Conservation (phyloP, 164 flowering plant genomes). For the Echeveria elegans region DNA sequence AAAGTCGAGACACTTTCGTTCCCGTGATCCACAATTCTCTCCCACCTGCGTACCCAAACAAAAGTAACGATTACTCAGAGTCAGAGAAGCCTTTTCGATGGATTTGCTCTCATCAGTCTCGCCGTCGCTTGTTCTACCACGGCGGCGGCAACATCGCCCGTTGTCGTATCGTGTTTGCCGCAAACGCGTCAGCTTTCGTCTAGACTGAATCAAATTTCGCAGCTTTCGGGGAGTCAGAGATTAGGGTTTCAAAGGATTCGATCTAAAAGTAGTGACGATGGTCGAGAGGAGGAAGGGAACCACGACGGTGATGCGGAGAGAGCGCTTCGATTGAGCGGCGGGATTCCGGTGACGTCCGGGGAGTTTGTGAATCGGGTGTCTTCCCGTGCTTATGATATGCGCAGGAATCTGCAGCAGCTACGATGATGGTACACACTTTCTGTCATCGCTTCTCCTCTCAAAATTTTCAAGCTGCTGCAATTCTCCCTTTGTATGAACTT, state of each 20-base stretch:
- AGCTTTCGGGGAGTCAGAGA: constrained; percentile 4
- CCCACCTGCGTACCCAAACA: too few species aligned
- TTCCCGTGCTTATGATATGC: constrained; percentile 94
- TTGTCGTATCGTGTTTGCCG: constrained; percentile 14
- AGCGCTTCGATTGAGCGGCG: constrained; percentile 80
- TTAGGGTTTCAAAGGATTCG: constrained; percentile 15
- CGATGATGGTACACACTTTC: constrained; percentile 49
- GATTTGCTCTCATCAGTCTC: constrained; percentile 53
- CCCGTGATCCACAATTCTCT: too few species aligned
- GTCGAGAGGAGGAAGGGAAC: constrained; percentile 13
- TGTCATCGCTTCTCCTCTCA: too few species aligned
- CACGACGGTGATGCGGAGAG: constrained; percentile 53
- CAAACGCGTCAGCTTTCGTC: constrained; percentile 4
- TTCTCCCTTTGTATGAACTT: neutral
- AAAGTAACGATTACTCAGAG: too few species aligned
- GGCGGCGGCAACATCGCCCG: constrained; percentile 18
- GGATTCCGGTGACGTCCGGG: constrained; percentile 66
- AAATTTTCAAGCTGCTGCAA: neutral
- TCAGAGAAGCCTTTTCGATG: too few species aligned
- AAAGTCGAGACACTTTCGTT: too few species aligned
- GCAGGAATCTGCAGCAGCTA: constrained; percentile 79
- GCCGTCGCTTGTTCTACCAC: constrained; percentile 44
- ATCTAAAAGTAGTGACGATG: constrained; percentile 18
- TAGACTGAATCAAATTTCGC: neutral
- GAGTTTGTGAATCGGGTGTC: constrained; percentile 86